Evolutionary conservation across 225 moss, liverwort and hornwort genomes (phyloP).

Genomic region (Rhytidiadelphus loreus): DNA sequence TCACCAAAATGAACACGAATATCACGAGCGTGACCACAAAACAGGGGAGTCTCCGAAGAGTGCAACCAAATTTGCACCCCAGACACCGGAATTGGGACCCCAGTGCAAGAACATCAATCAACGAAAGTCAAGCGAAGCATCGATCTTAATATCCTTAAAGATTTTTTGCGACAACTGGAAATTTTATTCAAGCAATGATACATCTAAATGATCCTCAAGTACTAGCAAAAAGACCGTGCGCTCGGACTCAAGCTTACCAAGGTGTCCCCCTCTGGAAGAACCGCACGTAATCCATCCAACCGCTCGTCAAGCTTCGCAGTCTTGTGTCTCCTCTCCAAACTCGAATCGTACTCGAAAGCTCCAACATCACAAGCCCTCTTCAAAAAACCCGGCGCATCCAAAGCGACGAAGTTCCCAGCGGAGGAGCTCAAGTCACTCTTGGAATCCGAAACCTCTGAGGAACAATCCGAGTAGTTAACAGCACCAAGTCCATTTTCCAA

Average conservation of each 20-base stretch:
- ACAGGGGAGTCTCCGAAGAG: background rate
- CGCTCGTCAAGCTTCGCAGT: slow-evolving; percentile 5
- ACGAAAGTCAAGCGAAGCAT: background rate
- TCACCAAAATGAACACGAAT: background rate
- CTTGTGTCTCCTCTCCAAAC: background rate
- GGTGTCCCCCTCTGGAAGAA: background rate
- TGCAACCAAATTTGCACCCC: background rate
- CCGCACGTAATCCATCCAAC: background rate
- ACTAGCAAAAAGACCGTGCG: background rate
- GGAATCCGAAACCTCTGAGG: background rate
- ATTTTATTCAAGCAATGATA: background rate
- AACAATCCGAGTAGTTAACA: background rate
- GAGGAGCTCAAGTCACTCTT: background rate
- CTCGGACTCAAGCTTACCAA: background rate
- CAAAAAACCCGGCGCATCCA: background rate
- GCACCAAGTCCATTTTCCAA: background rate
- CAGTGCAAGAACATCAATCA: background rate
- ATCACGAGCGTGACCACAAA: background rate
- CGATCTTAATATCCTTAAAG: no score
- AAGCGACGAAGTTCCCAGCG: background rate
- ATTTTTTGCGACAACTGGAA: background rate
- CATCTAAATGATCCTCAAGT: background rate
- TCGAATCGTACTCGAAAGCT: background rate
- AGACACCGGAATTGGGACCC: background rate
- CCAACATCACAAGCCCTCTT: background rate